Evolutionary conservation across 2,329 filamentous ascomycete genomes (phyloP), one percentile per base, ranked within the genome.

Genomic region (Apiospora sp.): DNA sequence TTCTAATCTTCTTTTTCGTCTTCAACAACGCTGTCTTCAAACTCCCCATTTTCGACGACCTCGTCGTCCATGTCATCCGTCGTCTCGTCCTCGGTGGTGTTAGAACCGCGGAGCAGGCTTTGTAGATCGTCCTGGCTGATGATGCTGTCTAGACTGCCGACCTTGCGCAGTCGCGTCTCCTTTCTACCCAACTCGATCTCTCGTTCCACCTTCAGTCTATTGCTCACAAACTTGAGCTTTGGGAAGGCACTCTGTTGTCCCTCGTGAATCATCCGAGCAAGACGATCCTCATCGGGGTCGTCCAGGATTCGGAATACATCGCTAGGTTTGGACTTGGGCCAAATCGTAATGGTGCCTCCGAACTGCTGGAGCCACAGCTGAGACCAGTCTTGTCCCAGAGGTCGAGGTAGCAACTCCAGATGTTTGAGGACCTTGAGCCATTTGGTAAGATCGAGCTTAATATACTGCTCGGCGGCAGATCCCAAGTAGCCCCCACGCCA

Each of bases 401-500:
- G 95, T 0, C 96, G 91, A 0, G 96, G 96, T 0, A 99, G 89
- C 4, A 99, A 87, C 82, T 99, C 96, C 0, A 98, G 89, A 80
- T 98, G 95, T 1, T 95, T 92, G 58, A 98, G 89, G 27, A 99
- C 96, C 80, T 96, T 96, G 51, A 99, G 91, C 95, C 96, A 99
- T 85, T 99, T 99, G 78, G 94, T 97, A 77, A 99, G 88, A 82
- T 99, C 96, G 34, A 99, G 90, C 82, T 98, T 98, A 80, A 99
- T 90, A 80, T 96, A 98, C 82, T 98, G 95, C 83, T 99, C 96
- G 7, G 93, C 91, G 0, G 96, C 96, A 8, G 93, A 96, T 75
- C 96, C 96, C 19, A 99, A 88, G 83, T 97, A 99, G 1, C 96
- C 96, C 51, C 96, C 96, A 71, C 96, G 92, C 96, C 96, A 99